Evolutionary conservation across 805 yeast species (phyloP), one percentile per base, ranked within the genome.

Genomic region (Aciculoconidium aculeatum): DNA sequence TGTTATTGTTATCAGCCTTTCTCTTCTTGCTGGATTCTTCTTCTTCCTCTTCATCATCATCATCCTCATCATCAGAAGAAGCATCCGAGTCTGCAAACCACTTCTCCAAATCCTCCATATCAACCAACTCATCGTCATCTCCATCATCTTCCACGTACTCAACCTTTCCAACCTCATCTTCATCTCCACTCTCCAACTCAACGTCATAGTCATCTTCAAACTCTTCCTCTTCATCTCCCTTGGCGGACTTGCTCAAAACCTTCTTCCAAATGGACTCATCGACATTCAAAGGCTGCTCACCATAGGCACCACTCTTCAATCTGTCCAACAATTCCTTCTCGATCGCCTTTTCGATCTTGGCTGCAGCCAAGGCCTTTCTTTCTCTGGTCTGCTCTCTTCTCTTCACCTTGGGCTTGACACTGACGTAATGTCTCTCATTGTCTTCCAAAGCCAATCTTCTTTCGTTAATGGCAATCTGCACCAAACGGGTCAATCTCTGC

Each of bases 281-380:
- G 20, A 92, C 97, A 50, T 92, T 92, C 52, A 92, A 68, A 33
- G 98, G 98, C 58, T 90, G 85, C 52, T 92, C 97, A 42, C 98
- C 98, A 53, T 92, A 92, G 2, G 97, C 97, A 37, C 98, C 98
- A 50, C 90, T 78, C 76, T 92, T 92, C 51, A 92, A 73, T 59
- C 98, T 78, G 31, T 88, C 96, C 50, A 92, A 69, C 42, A 92
- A 71, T 59, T 92, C 98, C 62, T 86, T 86, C 60, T 92, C 98
- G 45, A 92, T 92, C 9, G 95, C 87, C 62, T 85, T 86, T 55
- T 92, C 98, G 44, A 92, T 85, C 67, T 83, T 84, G 15, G 98
- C 98, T 21, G 98, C 97, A 14, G 85, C 85, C 38, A 92, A 67
- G 0, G 98, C 98, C 64, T 92, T 92, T 58, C 98, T 74, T 61